Evolutionary conservation across 768 basidiomycete genomes (phyloP), one percentile per base, ranked within the genome.

Genomic region (Phylloporus arenicola): DNA sequence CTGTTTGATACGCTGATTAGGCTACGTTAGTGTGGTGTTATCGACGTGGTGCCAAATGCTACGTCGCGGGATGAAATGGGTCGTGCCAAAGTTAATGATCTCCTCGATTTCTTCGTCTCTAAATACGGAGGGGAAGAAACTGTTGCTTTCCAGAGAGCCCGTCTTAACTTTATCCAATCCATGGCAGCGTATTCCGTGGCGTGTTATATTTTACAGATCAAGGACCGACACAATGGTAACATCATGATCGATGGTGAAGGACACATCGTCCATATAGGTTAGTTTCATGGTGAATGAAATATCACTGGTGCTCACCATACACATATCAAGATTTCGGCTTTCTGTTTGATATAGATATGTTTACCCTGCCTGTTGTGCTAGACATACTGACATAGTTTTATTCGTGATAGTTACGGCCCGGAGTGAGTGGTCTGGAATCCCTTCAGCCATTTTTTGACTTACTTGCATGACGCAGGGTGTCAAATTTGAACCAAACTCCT

Each of bases 21-120:
- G 10, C 1, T n/a, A 27, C 53, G 56, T 35, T 53, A 98, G 95
- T 95, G 92, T 55, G 96, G 96, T 43, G 92, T 99, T 45, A 97
- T 99, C 54, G 96, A 99, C 57, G 96, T 98, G 35, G 92, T 99
- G 4, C 95, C 96, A 1, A 92, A 98, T 64, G 83, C 96, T 0
- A 99, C 96, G 0, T 98, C 96, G 0, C 82, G 96, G 48, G 96
- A 99, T 65, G 96, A 99, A 73, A 97, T 99, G 96, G 96, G 96
- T 29, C 82, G 96, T 30, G 91, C 92, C 29, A 98, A 97, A 72
- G 89, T 98, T 64, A 98, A 98, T 58, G 94, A 99, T 64, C 77
- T 99, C 17, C 78, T 89, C 30, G 87, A 87, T 57, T 99, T 98
- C 73, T 99, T 98, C 69, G 76, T 91, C 22, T 82, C 90, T 30